phyloP scores from a whole-genome alignment of 768 basidiomycete species.

The Chalciporus pseudorubinellus region DNA sequence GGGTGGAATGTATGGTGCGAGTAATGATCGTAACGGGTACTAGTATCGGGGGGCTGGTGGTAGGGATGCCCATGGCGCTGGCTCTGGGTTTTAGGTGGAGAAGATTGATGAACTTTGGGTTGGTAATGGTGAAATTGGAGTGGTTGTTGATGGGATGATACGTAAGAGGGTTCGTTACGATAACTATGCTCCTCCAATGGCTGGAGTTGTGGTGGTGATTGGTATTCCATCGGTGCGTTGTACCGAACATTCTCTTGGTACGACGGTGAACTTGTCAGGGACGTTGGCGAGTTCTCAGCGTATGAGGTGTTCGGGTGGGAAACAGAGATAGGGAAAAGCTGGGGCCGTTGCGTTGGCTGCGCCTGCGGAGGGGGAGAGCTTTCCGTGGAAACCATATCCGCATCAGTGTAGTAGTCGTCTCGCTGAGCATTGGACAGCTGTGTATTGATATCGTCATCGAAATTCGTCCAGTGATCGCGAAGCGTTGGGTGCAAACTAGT shows the following conservation, averaged over 20 bases:
- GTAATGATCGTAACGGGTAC: conserved; percentile 18
- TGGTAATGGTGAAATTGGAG: conserved; percentile 14
- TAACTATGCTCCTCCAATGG: neutral
- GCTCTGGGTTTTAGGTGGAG: conserved; percentile 19
- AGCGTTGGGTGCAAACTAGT: conserved; percentile 54
- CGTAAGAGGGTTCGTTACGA: conserved; percentile 11
- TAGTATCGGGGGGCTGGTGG: conserved; percentile 7
- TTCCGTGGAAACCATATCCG: conserved; percentile 19
- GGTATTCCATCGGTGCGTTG: neutral
- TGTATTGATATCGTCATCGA: conserved; percentile 51
- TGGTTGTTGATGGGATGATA: neutral
- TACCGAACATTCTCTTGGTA: conserved; percentile 3
- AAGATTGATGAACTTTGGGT: conserved; percentile 8
- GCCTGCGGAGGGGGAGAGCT: conserved; percentile 2
- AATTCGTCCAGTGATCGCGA: conserved; percentile 52
- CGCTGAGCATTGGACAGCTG: conserved; percentile 43
- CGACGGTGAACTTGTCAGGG: conserved; percentile 6
- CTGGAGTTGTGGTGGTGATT: neutral
- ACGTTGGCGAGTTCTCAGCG: neutral
- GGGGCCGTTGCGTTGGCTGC: conserved; percentile 20
- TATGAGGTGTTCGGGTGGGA: conserved; percentile 12
- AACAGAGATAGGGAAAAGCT: conserved; percentile 23
- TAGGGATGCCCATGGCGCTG: conserved; percentile 12
- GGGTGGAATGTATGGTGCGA: conserved; percentile 10
- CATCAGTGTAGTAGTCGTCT: conserved; percentile 26